Percentiles rank a stretch among this genome's conserved stretches.
Evolutionary conservation across 768 basidiomycete genomes (phyloP).

Genomic region (Boletellus sp.): DNA sequence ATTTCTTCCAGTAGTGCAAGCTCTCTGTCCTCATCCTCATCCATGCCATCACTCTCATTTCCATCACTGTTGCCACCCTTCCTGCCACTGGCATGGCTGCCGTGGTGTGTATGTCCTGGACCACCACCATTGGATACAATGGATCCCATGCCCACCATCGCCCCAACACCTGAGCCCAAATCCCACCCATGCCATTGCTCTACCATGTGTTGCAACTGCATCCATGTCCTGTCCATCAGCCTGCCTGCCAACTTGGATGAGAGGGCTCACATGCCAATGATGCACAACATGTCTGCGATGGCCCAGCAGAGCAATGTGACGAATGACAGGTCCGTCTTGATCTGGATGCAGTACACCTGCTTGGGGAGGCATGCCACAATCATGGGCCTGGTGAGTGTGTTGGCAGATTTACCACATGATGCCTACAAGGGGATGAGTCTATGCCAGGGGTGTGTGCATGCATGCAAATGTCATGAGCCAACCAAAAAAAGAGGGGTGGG

Average conservation of each 20-base stretch:
- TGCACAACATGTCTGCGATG: conserved; percentile 56
- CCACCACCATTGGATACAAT: too few relatives aligned
- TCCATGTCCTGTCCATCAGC: conserved; percentile 66
- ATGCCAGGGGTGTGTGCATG: neutral
- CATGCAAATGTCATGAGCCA: too few relatives aligned
- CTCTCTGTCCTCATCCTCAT: conserved; percentile 61
- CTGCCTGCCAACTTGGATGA: conserved; percentile 50
- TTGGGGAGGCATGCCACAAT: conserved; percentile 64
- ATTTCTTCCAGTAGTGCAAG: conserved; percentile 73
- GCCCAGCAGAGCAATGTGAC: conserved; percentile 73
- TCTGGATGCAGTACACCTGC: conserved; percentile 56
- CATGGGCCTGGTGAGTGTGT: conserved; percentile 65
- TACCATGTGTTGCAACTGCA: conserved; percentile 64
- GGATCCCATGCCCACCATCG: too few relatives aligned
- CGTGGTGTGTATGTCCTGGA: too few relatives aligned
- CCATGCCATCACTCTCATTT: neutral
- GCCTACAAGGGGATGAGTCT: conserved; percentile 74
- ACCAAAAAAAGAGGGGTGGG: too few relatives aligned
- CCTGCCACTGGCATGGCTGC: too few relatives aligned
- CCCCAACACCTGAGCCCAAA: neutral
- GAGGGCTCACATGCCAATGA: conserved; percentile 55
- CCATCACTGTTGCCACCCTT: neutral
- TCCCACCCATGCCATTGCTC: conserved; percentile 60
- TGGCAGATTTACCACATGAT: conserved; percentile 60
- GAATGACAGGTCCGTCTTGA: conserved; percentile 74